Evolutionary conservation across 2,329 filamentous ascomycete genomes (phyloP), one percentile per base, ranked within the genome.

Genomic region (Penicillium sp.): DNA sequence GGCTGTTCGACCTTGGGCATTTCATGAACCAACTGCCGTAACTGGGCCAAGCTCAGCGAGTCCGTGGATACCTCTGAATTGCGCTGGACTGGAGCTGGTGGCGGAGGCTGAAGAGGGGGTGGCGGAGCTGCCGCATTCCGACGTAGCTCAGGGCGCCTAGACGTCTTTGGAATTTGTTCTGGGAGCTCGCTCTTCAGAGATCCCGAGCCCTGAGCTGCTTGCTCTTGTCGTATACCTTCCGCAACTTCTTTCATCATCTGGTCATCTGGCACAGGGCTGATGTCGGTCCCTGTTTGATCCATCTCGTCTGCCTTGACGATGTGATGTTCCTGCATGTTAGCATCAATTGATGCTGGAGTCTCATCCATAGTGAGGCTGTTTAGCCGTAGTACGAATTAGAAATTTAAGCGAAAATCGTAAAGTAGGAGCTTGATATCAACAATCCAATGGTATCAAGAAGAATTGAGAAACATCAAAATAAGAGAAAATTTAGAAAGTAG

Each of bases 31-130:
- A 93, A 85, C 67, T 86, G 87, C 66, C 87, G 86, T 54, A 94
- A 82, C 76, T 94, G 91, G 64, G 88, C 84, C 48, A 94, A 81
- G 38, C 90, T 93, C 30, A 94, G 82, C 17, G 91, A 93, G 78
- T 93, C 90, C 26, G 81, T 75, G 73, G 86, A 67, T 52, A 71
- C 68, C 52, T 77, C 74, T 45, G 66, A 60, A 61, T 70, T 69
- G 52, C 78, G 76, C 58, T 79, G 76, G 46, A 76, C 71, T 15
- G 81, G 81, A 35, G 81, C 76, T 35, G 81, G 79, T 30, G 81
- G 80, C 26, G 81, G 80, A 29, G 81, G 80, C 58, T 80, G 79
- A 44, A 75, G 64, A 21, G 79, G 78, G 8, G 80, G 80, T 50
- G 81, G 81, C 26, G 77, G 76, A 49, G 75, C 75, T 49, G 73